Percentiles rank a stretch among this genome's conserved stretches.
Conservation (phyloP, 495 filamentous ascomycete species). For the Aspergillus cavernicola region DNA sequence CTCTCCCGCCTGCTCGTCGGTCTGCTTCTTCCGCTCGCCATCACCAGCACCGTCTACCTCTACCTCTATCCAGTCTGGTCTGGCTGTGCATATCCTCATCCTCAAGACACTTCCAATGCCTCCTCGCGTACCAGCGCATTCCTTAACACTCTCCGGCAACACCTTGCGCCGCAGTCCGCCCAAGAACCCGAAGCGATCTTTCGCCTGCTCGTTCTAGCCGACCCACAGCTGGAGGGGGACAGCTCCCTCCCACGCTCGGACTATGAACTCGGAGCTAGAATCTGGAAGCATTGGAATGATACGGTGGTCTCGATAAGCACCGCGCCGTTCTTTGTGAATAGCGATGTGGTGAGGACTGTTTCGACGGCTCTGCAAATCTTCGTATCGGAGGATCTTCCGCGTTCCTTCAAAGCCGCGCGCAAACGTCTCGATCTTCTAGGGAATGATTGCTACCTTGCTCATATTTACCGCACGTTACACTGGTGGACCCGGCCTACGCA, state of each 20-base stretch:
- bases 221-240: slow-evolving; percentile 95
- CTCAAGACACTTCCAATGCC: slow-evolving; percentile 21
- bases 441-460: slow-evolving; percentile 92
- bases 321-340: slow-evolving; percentile 17
- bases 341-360: slow-evolving; percentile 34
- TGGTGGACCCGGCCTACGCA: slow-evolving; percentile 85
- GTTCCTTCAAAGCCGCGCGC: slow-evolving; percentile 55
- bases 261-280: slow-evolving; percentile 38
- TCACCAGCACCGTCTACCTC: slow-evolving; percentile 69
- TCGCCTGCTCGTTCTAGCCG: slow-evolving; percentile 82
- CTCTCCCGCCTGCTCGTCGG: slow-evolving; percentile 60
- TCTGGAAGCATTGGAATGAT: slow-evolving; percentile 7
- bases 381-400: slow-evolving; percentile 60
- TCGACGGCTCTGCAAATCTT: slow-evolving; percentile 48
- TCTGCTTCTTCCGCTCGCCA: slow-evolving; percentile 67
- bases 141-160: slow-evolving; percentile 46
- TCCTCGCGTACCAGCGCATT: slow-evolving; percentile 9
- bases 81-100: slow-evolving; percentile 75
- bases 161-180: slow-evolving; percentile 29
- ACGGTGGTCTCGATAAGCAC: not conserved
- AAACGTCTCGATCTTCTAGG: slow-evolving; percentile 86
- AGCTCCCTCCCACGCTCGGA: slow-evolving; percentile 66
- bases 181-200: slow-evolving; percentile 54
- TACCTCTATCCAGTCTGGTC: slow-evolving; percentile 86
- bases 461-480: slow-evolving; percentile 81